A percentile compares a stretch with the other conserved stretches of the same genome.
phyloP scores from a whole-genome alignment of 139 green algal genomes.

The Micromonas commoda region DNA sequence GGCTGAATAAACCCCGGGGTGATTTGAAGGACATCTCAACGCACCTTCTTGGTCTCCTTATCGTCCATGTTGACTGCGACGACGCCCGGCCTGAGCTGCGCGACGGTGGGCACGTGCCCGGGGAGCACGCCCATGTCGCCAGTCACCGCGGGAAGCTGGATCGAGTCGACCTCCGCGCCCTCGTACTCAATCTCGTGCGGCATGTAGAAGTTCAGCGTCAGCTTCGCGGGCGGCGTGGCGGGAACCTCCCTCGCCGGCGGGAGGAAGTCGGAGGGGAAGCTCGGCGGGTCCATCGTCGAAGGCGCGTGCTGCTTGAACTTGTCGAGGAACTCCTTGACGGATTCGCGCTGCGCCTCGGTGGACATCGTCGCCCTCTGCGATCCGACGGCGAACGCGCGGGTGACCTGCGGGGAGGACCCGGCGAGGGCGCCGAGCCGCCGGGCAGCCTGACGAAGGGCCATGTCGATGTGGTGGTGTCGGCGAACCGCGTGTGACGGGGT shows the following conservation, averaged over 20 bases:
- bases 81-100: conserved; percentile 75
- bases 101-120: conserved; percentile 78
- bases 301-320: conserved; percentile 25
- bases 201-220: conserved; percentile 76
- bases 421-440: background rate
- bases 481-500: no score
- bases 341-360: conserved; percentile 38
- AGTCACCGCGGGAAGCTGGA: conserved; percentile 68
- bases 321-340: conserved; percentile 42
- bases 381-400: no score
- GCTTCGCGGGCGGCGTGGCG: conserved; percentile 51
- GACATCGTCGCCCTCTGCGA: no score
- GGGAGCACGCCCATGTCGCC: conserved; percentile 85
- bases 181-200: conserved; percentile 53
- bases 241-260: conserved; percentile 24
- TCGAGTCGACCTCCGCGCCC: conserved; percentile 67
- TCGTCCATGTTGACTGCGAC: conserved; percentile 66
- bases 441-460: background rate
- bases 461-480: background rate
- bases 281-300: conserved; percentile 29
- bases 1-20: background rate
- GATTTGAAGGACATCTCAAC: background rate
- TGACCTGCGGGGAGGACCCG: no score
- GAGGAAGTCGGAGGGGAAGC: conserved; percentile 48
- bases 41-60: conserved; percentile 58